Conservation (phyloP, 495 filamentous ascomycete species). For the Xylaria telfairii region DNA sequence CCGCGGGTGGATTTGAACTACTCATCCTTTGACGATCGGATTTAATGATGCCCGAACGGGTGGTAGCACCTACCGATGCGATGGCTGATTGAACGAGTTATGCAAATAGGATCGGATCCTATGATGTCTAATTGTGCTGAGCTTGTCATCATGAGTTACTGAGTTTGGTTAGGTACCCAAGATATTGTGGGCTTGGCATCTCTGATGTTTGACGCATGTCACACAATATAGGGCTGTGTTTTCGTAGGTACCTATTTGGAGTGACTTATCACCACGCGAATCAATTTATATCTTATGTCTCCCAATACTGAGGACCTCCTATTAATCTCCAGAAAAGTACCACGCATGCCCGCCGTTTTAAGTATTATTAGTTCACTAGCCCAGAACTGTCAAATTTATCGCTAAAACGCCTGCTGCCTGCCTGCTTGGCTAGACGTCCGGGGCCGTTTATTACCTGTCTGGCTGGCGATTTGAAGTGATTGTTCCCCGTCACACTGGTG, state of each 20-base stretch:
- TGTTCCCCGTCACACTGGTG: not conserved
- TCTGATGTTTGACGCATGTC: constrained; percentile 7
- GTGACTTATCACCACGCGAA: not conserved
- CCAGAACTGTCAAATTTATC: not conserved
- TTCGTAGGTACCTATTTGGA: not conserved
- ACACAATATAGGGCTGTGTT: constrained; percentile 21
- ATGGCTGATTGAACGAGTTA: constrained; percentile 8
- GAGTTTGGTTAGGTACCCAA: not conserved
- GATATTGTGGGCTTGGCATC: not conserved
- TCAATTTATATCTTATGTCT: no score
- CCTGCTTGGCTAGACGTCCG: not conserved
- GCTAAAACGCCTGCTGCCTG: not conserved
- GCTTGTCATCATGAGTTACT: not conserved
- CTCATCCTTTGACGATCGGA: constrained; percentile 12
- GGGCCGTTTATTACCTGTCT: not conserved
- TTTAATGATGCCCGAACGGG: not conserved
- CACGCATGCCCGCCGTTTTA: constrained; percentile 14
- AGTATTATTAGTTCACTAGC: not conserved
- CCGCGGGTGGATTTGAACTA: not conserved
- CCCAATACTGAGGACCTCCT: no score
- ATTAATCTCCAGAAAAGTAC: constrained; percentile 17
- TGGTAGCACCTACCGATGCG: not conserved
- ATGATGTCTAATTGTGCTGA: not conserved
- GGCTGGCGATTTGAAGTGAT: not conserved
- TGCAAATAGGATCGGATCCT: constrained; percentile 8